Base-by-base conservation (phyloP, 306 rosid genomes). In the Quercus variabilis region DNA sequence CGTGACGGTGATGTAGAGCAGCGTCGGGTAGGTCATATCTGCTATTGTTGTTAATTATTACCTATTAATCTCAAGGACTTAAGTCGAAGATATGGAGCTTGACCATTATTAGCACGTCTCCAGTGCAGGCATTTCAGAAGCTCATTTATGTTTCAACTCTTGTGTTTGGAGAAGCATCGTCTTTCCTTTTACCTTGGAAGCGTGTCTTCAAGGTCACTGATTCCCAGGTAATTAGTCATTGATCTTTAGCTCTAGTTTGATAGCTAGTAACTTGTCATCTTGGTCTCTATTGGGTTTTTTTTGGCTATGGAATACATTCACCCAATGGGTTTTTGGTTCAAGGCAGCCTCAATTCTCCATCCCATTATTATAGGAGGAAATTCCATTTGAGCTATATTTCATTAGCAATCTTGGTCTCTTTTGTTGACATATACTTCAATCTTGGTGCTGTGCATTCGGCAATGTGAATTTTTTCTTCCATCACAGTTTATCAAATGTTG, bases 121-220 rank as follows among this genome's bases (percentile, higher is more conserved):
- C 94, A 93, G 99, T 91, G 98, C 99, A 96, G 99, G 99, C 97
- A 26, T 96, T 96, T 85, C 98, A 96, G 88, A 96, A 96, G 92
- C 85, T 96, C 90, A 90, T 96, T 69, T 96, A 93, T 83, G 94
- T 96, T 75, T 96, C 99, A 11, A 93, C 94, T 77, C 91, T 91
- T 80, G 97, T 93, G 78, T 96, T 96, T 78, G 97, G 98, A 49
- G 97, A 96, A n/a, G 99, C 99, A 21, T 90, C 99, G 13, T 79
- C 96, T 74, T 96, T 96, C 86, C 99, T 96, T 74, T 85, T 96
- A 73, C 98, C 99, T 81, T 96, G 99, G 99, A 96, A 93, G 85
- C 99, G 98, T 76, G 91, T 95, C 57, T 93, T 95, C 83, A 93
- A 85, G 83, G 84, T 89, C 82, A 95, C 98, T 2, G 97, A 93